A percentile compares a stretch with the other conserved stretches of the same genome.
Evolutionary conservation across 768 basidiomycete species (phyloP).

Genomic region (Auricularia sp.): DNA sequence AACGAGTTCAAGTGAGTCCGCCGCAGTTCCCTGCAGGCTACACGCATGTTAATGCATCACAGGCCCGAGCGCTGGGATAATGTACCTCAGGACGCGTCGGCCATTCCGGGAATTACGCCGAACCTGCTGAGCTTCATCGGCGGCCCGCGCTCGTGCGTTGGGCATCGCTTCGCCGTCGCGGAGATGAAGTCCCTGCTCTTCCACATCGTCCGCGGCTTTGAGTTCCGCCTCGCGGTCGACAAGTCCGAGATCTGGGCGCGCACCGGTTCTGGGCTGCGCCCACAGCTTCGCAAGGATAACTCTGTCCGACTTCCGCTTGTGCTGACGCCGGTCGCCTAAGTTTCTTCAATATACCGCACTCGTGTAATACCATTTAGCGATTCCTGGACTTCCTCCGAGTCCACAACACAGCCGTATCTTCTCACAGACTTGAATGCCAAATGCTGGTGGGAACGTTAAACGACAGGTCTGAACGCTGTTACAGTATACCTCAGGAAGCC

Average conservation of each 20-base stretch:
- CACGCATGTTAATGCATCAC: background rate
- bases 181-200: slow-evolving; percentile 7
- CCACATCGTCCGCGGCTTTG: slow-evolving; percentile 4
- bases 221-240: slow-evolving; percentile 3
- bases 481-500: too few species aligned
- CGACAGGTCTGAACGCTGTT: too few species aligned
- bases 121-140: background rate
- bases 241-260: background rate
- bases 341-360: too few species aligned
- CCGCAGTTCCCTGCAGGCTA: background rate
- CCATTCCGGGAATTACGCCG: background rate
- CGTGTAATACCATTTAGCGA: too few species aligned
- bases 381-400: too few species aligned
- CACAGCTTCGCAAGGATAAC: background rate
- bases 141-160: slow-evolving; percentile 9
- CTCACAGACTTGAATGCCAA: too few species aligned
- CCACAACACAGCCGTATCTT: too few species aligned
- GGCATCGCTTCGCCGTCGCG: slow-evolving; percentile 1
- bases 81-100: background rate
- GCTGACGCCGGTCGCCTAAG: background rate
- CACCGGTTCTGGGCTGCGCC: background rate
- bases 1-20: background rate
- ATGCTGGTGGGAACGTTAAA: too few species aligned
- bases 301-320: background rate
- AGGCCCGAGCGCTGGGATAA: background rate